These are phyloP conservation scores for Pachysolen tannophilus DNA, from an alignment of 805 yeast species.

Conservation along the genomic window DNA sequence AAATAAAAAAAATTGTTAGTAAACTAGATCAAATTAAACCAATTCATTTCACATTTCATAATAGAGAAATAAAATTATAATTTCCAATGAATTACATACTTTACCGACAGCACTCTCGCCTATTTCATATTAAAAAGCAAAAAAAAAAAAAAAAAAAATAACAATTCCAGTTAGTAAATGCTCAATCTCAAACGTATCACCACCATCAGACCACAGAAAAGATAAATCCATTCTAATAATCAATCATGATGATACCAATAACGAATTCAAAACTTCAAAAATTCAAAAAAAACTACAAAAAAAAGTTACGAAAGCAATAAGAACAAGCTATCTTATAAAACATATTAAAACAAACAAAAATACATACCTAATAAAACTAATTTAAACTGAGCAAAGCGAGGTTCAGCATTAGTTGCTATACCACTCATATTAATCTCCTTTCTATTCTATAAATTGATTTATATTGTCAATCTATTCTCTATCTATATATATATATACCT, in stretches of 20 bases:
- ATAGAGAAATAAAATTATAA: no score
- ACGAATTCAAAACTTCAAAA: no score
- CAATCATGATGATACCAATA: no score
- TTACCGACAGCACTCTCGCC: constrained; percentile 71
- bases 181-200: no score
- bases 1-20: constrained; percentile 3
- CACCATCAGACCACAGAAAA: no score
- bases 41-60: not conserved
- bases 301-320: not conserved
- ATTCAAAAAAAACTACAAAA: not conserved
- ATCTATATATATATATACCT: no score
- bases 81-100: constrained; percentile 7
- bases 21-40: not conserved
- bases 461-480: no score
- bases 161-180: not conserved
- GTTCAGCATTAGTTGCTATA: constrained; percentile 7
- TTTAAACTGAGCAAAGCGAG: constrained; percentile 45
- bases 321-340: not conserved
- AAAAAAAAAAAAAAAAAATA: no score
- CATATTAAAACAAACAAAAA: no score
- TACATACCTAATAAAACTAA: constrained; percentile 42
- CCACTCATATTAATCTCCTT: not conserved
- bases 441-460: constrained; percentile 1
- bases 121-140: constrained; percentile 12
- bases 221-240: no score